Conservation (phyloP, 345 rosid species). For the Populus davidiana region DNA sequence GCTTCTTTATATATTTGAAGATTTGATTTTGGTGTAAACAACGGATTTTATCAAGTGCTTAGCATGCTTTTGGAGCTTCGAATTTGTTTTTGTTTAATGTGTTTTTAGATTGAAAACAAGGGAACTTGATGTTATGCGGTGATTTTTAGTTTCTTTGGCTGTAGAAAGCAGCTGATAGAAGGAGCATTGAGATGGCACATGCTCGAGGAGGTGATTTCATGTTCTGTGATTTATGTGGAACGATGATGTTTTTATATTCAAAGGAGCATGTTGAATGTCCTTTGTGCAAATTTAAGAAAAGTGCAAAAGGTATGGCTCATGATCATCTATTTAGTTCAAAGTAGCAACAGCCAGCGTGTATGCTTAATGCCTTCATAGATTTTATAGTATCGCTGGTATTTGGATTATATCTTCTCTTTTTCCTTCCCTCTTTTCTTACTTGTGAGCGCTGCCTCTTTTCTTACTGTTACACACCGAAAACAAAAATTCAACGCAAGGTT, state of each 20-base stretch:
- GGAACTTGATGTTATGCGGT: background rate
- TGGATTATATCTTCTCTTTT: background rate
- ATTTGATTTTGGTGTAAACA: background rate
- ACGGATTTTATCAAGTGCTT: background rate
- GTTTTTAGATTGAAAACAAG: background rate
- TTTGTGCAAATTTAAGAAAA: constrained; percentile 36
- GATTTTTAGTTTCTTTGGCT: background rate
- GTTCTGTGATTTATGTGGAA: constrained; percentile 56
- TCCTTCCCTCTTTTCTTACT: no score
- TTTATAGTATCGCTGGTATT: background rate
- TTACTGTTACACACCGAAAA: no score
- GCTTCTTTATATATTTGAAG: background rate
- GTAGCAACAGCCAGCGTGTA: background rate
- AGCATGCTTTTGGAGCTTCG: background rate
- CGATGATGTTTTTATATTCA: constrained; percentile 33
- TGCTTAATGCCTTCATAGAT: background rate
- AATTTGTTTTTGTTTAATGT: background rate
- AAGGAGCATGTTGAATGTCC: constrained; percentile 33
- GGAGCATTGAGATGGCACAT: constrained; percentile 23
- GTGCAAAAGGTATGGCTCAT: constrained; percentile 31
- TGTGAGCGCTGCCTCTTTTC: no score
- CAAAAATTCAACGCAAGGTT: no score
- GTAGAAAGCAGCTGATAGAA: background rate
- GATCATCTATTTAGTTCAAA: background rate
- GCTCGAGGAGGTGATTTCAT: constrained; percentile 41